Conservation (phyloP, 2,329 filamentous ascomycete genomes). For the Sphaerulina populicola region DNA sequence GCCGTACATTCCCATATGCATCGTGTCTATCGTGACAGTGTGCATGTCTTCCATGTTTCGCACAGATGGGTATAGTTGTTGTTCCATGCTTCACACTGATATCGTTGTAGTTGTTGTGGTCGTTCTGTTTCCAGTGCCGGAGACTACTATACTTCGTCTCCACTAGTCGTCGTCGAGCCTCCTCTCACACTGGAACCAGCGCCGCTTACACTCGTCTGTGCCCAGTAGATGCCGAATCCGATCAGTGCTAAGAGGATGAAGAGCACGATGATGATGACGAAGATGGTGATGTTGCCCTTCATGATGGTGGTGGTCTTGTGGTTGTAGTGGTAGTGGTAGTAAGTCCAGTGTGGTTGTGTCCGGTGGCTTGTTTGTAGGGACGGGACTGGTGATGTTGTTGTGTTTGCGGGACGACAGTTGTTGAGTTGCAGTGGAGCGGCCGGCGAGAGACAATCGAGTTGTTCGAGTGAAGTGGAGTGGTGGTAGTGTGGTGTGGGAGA, state of each 20-base stretch:
- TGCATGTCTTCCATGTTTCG: background rate
- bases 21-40: background rate
- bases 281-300: conserved; percentile 47
- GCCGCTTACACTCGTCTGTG: conserved; percentile 35
- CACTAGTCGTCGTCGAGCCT: conserved; percentile 25
- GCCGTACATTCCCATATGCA: background rate
- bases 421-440: background rate
- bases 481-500: background rate
- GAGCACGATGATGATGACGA: conserved; percentile 47
- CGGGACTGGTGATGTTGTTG: background rate
- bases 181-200: conserved; percentile 23
- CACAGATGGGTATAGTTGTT: background rate
- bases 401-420: background rate
- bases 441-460: background rate
- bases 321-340: too few species aligned
- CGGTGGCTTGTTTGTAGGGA: background rate
- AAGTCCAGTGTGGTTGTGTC: background rate
- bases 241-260: conserved; percentile 45
- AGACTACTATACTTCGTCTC: conserved; percentile 27
- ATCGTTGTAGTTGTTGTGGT: background rate
- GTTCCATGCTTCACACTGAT: background rate
- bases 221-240: conserved; percentile 44
- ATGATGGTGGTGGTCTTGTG: conserved; percentile 30
- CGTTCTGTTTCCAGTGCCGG: background rate
- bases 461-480: background rate